Conservation (phyloP, 331 rosid genomes). For the Pyracantha coccinea region DNA sequence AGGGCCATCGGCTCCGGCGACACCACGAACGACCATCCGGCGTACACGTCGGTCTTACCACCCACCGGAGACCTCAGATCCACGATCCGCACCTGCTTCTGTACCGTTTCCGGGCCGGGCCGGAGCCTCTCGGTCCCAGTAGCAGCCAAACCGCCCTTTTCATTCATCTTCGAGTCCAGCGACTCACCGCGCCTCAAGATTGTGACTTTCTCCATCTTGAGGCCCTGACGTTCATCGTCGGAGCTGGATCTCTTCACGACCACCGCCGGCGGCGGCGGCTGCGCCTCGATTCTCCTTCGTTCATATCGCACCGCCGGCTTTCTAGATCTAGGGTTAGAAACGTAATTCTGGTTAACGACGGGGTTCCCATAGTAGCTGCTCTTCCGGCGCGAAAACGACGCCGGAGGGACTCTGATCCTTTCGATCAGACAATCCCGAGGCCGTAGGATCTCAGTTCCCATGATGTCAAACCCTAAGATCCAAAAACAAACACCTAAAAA, state of each 20-base stretch:
- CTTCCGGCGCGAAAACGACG: slow-evolving; percentile 38
- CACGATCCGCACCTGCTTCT: slow-evolving; percentile 34
- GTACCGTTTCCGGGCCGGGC: slow-evolving; percentile 43
- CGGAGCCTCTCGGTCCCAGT: slow-evolving; percentile 48
- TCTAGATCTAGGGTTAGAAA: slow-evolving; percentile 27
- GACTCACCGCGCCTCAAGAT: slow-evolving; percentile 74
- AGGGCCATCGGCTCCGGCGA: slow-evolving; percentile 90
- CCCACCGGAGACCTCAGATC: slow-evolving; percentile 13
- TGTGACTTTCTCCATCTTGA: slow-evolving; percentile 55
- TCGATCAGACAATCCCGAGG: slow-evolving; percentile 63
- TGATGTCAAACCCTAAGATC: slow-evolving; percentile 1
- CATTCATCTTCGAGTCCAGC: slow-evolving; percentile 57
- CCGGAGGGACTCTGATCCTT: slow-evolving; percentile 29
- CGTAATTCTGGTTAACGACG: slow-evolving; percentile 1
- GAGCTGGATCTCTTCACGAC: slow-evolving; percentile 30
- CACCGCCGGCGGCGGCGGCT: slow-evolving; percentile 16
- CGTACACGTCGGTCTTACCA: slow-evolving; percentile 44
- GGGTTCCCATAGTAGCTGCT: neutral
- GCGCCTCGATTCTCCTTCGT: slow-evolving; percentile 22
- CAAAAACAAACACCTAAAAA: neutral
- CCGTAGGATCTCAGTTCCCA: slow-evolving; percentile 73
- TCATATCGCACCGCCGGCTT: slow-evolving; percentile 33
- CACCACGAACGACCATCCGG: slow-evolving; percentile 77
- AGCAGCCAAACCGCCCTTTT: slow-evolving; percentile 30
- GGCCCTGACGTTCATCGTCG: slow-evolving; percentile 47